Conservation (phyloP, 768 basidiomycete species). For the Pleurotus sapidus region DNA sequence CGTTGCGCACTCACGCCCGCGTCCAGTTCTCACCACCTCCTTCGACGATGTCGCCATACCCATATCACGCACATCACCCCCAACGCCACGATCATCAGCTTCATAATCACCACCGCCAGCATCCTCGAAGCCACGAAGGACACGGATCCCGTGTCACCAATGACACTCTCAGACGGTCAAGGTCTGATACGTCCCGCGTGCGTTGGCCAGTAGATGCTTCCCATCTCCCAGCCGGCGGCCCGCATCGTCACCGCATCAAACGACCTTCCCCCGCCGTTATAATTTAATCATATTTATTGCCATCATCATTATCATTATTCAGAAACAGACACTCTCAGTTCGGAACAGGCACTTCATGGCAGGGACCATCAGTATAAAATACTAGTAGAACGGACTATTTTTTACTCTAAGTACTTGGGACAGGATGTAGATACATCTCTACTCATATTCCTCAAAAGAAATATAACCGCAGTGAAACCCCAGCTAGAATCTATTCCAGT, state of each 20-base stretch:
- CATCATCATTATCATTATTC: no score
- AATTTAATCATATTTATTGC: constrained; percentile 14
- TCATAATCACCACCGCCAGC: background rate
- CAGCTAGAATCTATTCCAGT: no score
- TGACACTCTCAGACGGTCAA: background rate
- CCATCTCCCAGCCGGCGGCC: background rate
- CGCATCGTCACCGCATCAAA: background rate
- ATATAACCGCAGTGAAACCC: no score
- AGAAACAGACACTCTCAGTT: no score
- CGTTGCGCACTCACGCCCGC: background rate
- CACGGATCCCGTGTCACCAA: background rate
- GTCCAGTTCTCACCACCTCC: background rate
- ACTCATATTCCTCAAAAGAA: no score
- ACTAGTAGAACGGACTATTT: no score
- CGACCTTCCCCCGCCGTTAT: background rate
- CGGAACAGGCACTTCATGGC: no score
- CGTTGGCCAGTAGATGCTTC: background rate
- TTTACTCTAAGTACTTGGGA: no score
- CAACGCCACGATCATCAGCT: background rate
- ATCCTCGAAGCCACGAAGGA: background rate
- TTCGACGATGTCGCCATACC: background rate
- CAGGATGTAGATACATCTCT: no score
- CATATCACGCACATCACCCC: background rate
- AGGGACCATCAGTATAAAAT: no score
- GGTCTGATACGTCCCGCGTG: background rate